Base-by-base conservation (phyloP, 768 basidiomycete species). In the Mycena crocata region DNA sequence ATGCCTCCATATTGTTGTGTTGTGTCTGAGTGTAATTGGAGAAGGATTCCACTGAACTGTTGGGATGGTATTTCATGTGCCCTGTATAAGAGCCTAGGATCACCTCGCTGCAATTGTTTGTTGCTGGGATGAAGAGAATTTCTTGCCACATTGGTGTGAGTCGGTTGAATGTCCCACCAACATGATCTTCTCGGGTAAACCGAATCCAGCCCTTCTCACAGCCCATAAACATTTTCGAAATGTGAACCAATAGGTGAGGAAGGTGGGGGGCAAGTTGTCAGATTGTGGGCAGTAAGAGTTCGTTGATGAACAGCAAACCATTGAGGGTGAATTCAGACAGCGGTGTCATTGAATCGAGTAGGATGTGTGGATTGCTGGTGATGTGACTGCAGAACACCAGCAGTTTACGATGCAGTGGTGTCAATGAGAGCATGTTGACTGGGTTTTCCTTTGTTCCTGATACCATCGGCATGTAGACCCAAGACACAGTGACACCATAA, bases 71-170 rank as follows among this genome's bases (percentile, higher is more conserved):
- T n/a, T n/a, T n/a, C n/a, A n/a, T n/a, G n/a, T n/a, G n/a, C n/a
- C n/a, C n/a, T n/a, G n/a, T n/a, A n/a, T 42, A 70, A 8, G 65
- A 48, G 10, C 71, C 73, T 10, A 74, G 67, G 5, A 46, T 62
- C 3, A 73, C 73, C 39, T 75, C 71, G 52, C 69, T 71, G 2
- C n/a, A 26, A 39, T 75, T 73, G 52, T 75, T 75, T 1, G 74
- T 74, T 2, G 67, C 26, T 5, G 67, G 71, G 40, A 74, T 67
- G 21, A 61, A 74, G 5, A 69, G 32, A 6, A 30, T 2, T 13
- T 28, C 39, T 17, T 64, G 69, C 31, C 74, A 71, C 21, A 61
- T 58, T 21, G 70, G 65, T 17, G 72, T 84, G 19, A 61, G 21
- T 2, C 30, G 15, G 30, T 61, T 50, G 28, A 61, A 61, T 1